Base-by-base conservation (phyloP, 768 basidiomycete genomes). In the Fistulinella prunicolor region DNA sequence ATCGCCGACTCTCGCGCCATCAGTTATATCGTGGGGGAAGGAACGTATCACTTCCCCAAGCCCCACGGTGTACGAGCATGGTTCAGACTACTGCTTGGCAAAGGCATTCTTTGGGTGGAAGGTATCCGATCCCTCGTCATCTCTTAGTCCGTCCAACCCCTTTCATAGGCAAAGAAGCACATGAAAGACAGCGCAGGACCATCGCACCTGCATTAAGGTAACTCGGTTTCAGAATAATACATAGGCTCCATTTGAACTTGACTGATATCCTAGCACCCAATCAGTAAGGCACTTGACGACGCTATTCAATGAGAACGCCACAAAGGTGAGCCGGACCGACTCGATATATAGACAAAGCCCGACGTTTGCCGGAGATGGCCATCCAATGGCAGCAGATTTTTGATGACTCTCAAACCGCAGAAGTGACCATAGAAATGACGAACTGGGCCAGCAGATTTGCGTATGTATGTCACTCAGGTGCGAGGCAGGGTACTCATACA, bases 71-170 rank as follows among this genome's bases (percentile, higher is more conserved):
- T 82, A 17, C 73, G 82, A 50, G 75, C 74, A 14, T 85, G 83
- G 83, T 84, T 84, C 57, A 72, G 72, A 48, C 76, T 76, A 26
- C 74, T 81, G 2, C 69, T 82, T 6, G 83, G 83, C 12, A 74
- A 82, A 63, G 82, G 83, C 19, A 78, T 85, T 47, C 76, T 84
- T 20, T 83, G 80, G 77, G 73, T 82, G 10, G 83, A 85, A 76
- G 83, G 82, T 77, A 36, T 30, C 22, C 14, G 3, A 8, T 50
- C 30, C 37, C 44, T 7, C 39, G 40, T 14, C 53, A 42, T 42
- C 35, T 29, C 20, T 46, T 38, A 12, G 19, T 22, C 20, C 47
- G 16, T 43, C 34, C 17, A 21, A 59, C 43, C 14, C 28, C 32
- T 34, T 26, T 48, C 28, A 8, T 38, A 83, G 81, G 81, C 0